phyloP scores from a whole-genome alignment of 1,284 basidiomycete species.

The Salmacisia buchloeana region DNA sequence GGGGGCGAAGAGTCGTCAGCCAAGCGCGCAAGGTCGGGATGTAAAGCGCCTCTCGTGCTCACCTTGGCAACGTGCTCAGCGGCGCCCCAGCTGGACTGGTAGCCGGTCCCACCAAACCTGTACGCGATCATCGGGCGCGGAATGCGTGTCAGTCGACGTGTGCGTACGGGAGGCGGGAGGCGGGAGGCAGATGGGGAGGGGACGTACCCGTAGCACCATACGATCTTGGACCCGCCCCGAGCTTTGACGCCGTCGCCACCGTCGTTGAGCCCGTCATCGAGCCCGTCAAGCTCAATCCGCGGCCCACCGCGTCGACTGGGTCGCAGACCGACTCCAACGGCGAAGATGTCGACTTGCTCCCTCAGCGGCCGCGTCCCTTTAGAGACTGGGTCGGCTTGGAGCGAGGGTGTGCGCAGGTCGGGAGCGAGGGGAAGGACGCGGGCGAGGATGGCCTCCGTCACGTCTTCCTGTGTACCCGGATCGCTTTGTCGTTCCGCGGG shows the following conservation, averaged over 20 bases:
- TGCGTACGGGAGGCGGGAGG: no score
- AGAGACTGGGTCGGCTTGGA: not conserved
- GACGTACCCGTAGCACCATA: constrained; percentile 5
- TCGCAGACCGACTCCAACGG: constrained; percentile 13
- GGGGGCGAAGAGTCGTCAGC: no score
- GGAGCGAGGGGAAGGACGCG: not conserved
- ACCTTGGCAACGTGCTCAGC: not conserved
- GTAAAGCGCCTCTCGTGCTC: not conserved
- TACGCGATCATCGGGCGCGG: no score
- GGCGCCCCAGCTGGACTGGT: constrained; percentile 9
- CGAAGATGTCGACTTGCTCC: constrained; percentile 8
- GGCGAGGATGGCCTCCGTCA: not conserved
- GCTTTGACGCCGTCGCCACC: not conserved
- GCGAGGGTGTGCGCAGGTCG: constrained; percentile 7
- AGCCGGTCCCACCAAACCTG: constrained; percentile 10
- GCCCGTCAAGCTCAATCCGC: constrained; percentile 7
- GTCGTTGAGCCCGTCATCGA: not conserved
- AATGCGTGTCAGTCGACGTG: no score
- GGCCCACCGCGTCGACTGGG: constrained; percentile 9
- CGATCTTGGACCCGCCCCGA: not conserved
- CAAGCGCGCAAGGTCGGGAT: no score
- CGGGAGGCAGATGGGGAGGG: not conserved
- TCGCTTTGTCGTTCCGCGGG: not conserved
- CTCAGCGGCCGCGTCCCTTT: no score
- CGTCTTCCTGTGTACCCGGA: not conserved